Conservation (phyloP, 1,284 basidiomycete species). For the Cutaneotrichosporon dermatis region DNA sequence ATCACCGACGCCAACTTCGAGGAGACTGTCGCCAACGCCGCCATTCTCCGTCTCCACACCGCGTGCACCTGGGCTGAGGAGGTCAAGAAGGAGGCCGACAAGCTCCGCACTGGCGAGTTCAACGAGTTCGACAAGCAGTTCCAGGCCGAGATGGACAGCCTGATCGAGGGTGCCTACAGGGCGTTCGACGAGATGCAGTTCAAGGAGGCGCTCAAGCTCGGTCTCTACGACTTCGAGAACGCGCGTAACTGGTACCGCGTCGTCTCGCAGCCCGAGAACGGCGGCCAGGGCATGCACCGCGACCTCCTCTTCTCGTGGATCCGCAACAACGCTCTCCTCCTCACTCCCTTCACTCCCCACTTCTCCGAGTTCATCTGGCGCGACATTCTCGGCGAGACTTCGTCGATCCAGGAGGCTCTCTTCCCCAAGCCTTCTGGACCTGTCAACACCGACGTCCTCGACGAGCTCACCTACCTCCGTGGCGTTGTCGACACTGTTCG, state of each 20-base stretch:
- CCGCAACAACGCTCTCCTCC: slow-evolving; percentile 67
- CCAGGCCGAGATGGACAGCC: slow-evolving; percentile 82
- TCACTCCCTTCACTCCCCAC: slow-evolving; percentile 89
- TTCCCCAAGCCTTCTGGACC: slow-evolving; percentile 53
- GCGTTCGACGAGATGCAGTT: slow-evolving; percentile 80
- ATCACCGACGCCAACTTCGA: slow-evolving; percentile 93
- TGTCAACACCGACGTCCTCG: slow-evolving; percentile 56
- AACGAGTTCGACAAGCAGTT: slow-evolving; percentile 76
- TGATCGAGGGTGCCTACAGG: slow-evolving; percentile 72
- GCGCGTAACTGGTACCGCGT: slow-evolving; percentile 95
- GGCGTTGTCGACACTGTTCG: slow-evolving; percentile 61
- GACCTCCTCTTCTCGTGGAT: slow-evolving; percentile 75
- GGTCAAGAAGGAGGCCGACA: slow-evolving; percentile 58
- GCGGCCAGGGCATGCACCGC: slow-evolving; percentile 73
- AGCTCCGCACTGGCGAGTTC: slow-evolving; percentile 61
- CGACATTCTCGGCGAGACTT: slow-evolving; percentile 65
- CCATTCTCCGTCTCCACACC: slow-evolving; percentile 90
- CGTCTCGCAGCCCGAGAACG: slow-evolving; percentile 68
- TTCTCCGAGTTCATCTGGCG: slow-evolving; percentile 90
- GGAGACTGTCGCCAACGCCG: slow-evolving; percentile 96
- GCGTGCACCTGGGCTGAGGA: slow-evolving; percentile 92
- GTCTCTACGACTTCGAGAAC: slow-evolving; percentile 93
- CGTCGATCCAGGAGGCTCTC: slow-evolving; percentile 73
- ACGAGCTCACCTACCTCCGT: slow-evolving; percentile 64
- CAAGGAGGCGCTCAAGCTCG: slow-evolving; percentile 92